Evolutionary conservation across 1,139 yeast species (phyloP).

Genomic region (Saccharomyces hybrid): DNA sequence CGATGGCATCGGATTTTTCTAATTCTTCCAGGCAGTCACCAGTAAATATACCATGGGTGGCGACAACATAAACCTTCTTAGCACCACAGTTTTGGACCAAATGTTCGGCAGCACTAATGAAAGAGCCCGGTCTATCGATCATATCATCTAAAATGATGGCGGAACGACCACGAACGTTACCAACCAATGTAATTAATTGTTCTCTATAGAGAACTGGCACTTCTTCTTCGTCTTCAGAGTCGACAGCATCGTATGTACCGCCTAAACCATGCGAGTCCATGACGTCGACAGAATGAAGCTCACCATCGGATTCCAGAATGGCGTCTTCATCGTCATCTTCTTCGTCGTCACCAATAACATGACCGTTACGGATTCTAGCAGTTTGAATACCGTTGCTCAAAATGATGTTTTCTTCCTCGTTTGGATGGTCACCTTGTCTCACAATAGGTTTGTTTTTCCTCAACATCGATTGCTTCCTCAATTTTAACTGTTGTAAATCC

Average conservation of each 20-base stretch:
- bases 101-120: slow-evolving; percentile 97
- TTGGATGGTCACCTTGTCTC: slow-evolving; percentile 42
- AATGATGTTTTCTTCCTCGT: slow-evolving; percentile 61
- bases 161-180: slow-evolving; percentile 84
- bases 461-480: slow-evolving; percentile 35
- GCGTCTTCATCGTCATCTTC: slow-evolving; percentile 54
- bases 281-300: slow-evolving; percentile 25
- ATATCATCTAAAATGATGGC: slow-evolving; percentile 94
- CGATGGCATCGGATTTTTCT: slow-evolving; percentile 73
- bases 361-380: slow-evolving; percentile 94
- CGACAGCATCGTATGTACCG: slow-evolving; percentile 74
- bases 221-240: slow-evolving; percentile 78
- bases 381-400: slow-evolving; percentile 81
- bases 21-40: slow-evolving; percentile 78
- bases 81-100: slow-evolving; percentile 94
- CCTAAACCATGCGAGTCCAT: slow-evolving; percentile 52
- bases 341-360: slow-evolving; percentile 91
- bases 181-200: slow-evolving; percentile 89
- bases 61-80: slow-evolving; percentile 78
- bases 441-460: slow-evolving; percentile 32
- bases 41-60: slow-evolving; percentile 92
- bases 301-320: slow-evolving; percentile 31
- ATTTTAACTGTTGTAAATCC: slow-evolving; percentile 28
- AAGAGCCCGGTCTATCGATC: slow-evolving; percentile 91
- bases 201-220: slow-evolving; percentile 62